Evolutionary conservation across 192 early-diverging fungal genomes (phyloP).

Genomic region (Coemansia sp.): DNA sequence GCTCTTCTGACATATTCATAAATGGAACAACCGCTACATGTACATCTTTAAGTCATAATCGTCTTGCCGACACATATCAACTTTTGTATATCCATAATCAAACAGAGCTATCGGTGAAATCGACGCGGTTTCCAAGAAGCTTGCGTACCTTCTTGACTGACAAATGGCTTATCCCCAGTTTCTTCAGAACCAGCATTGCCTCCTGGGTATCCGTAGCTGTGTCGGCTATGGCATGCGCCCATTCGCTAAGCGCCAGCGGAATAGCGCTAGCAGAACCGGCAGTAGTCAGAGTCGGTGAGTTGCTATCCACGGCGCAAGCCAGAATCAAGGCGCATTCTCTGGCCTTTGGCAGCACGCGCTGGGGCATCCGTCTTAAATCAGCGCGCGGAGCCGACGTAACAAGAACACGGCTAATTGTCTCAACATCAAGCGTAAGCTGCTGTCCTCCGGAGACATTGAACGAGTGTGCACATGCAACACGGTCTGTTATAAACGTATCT

Average conservation of each 20-base stretch:
- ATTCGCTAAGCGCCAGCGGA: constrained; percentile 31
- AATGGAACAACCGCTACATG: not conserved
- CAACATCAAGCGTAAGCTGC: constrained; percentile 38
- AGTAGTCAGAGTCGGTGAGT: not conserved
- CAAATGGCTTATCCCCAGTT: constrained; percentile 35
- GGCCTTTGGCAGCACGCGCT: constrained; percentile 16
- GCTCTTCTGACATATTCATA: not conserved
- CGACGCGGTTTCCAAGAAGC: constrained; percentile 30
- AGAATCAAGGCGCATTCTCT: constrained; percentile 28
- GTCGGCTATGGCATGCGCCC: constrained; percentile 26
- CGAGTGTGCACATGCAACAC: constrained; percentile 38
- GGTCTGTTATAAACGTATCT: constrained; percentile 38
- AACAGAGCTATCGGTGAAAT: constrained; percentile 13
- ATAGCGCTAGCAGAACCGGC: constrained; percentile 6
- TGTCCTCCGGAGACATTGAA: constrained; percentile 31
- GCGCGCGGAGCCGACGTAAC: constrained; percentile 7
- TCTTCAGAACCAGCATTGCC: constrained; percentile 24
- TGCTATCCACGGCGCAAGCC: constrained; percentile 21
- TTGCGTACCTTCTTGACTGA: constrained; percentile 29
- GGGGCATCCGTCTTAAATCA: not conserved
- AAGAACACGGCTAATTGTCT: constrained; percentile 23
- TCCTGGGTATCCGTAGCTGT: constrained; percentile 20
- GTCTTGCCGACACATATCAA: too few species aligned
- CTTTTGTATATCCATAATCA: not conserved
- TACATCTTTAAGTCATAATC: too few species aligned